Base-by-base conservation (phyloP, 208 protist genomes). In the Crithidia brevicula region DNA sequence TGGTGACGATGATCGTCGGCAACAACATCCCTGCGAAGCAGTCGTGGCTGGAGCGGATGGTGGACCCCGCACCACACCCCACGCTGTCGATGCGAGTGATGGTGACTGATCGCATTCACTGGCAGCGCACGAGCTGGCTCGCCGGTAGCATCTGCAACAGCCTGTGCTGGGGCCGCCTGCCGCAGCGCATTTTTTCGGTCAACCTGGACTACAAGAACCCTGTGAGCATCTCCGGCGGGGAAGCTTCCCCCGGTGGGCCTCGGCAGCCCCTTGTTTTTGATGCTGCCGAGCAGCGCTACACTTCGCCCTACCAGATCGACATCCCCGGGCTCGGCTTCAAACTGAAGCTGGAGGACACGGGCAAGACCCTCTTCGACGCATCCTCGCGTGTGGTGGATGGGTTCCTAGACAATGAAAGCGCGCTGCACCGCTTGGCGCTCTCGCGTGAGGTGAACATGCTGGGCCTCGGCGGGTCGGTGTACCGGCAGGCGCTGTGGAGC, bases 361-460 rank as follows among this genome's bases (percentile, higher is more conserved):
- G 84, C 43, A 67, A 49, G 34, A 85, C 82, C 2, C 70, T 88
- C 25, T 83, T 95, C 23, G 85, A 92, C 36, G 38, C 77, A 1
- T 53, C 66, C 22, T 67, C 74, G 9, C 82, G 61, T n/a, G 66
- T 86, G 0, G 81, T 89, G 30, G 89, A 92, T 36, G 86, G 89
- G 20, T 95, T 95, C 46, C 70, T 89, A 2, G 89, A 95, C 67
- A 95, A 95, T 50, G 89, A 95, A 57, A 93, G 86, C 28, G 89
- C 89, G 1, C 67, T 95, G 58, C 83, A 91, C 62, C 82, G 81
- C 5, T 79, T 95, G 0, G 69, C 81, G 1, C 81, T 95, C 2
- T 74, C 82, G 11, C 86, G 89, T 25, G 89, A 95, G 63, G 85
- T 95, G 61, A 91, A 91, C 74, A 92, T 95, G 86, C 80, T 82